A percentile compares a stretch with the other conserved stretches of the same genome.
Evolutionary conservation across 345 rosid genomes (phyloP).

Genomic region (Melaleuca alternifolia): DNA sequence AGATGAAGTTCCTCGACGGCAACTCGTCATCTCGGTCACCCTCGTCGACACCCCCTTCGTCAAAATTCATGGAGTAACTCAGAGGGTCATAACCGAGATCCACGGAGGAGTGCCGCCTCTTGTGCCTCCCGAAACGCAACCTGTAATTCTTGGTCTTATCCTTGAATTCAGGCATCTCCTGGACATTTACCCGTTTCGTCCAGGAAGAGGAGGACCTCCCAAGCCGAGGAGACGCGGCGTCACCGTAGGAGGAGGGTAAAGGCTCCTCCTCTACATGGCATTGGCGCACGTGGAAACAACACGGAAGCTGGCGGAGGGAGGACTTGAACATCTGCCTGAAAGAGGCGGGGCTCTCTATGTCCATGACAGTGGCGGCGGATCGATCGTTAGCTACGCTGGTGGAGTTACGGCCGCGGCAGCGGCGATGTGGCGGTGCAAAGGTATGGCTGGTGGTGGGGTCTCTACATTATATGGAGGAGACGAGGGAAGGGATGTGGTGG

Average conservation of each 20-base stretch:
- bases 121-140: constrained; percentile 1
- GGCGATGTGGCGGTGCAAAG: not conserved
- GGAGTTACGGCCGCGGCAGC: not conserved
- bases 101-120: constrained; percentile 17
- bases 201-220: not conserved
- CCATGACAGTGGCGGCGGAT: not conserved
- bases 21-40: not conserved
- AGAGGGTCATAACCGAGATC: constrained; percentile 25
- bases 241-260: not conserved
- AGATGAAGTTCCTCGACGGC: not conserved
- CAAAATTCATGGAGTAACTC: constrained; percentile 42
- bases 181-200: not conserved
- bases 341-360: not conserved
- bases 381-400: not conserved
- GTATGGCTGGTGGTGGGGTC: not conserved
- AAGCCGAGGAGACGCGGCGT: constrained; percentile 2
- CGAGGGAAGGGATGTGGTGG: not conserved
- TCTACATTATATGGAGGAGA: not conserved
- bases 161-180: constrained; percentile 1
- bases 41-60: constrained; percentile 9
- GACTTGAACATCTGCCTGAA: constrained; percentile 17
- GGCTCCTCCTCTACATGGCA: not conserved
- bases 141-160: not conserved
- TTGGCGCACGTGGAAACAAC: constrained; percentile 2
- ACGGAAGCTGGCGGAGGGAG: constrained; percentile 10